Evolutionary conservation across 2,329 filamentous ascomycete genomes (phyloP).

Genomic region (Penicillium sp.): DNA sequence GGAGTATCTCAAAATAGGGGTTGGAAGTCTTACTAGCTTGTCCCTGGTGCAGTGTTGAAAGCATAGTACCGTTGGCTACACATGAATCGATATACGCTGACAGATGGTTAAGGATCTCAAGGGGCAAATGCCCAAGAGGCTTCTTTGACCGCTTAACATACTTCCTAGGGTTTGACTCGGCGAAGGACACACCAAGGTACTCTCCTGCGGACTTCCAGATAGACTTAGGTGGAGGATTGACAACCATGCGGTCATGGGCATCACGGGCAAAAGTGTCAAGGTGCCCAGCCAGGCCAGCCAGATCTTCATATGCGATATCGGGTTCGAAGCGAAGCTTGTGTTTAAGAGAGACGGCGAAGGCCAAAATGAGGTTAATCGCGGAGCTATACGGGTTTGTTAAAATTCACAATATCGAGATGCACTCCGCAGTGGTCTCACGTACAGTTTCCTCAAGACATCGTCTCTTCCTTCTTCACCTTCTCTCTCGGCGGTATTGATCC

Average conservation of each 20-base stretch:
- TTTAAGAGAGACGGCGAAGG: conserved; percentile 74
- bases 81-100: conserved; percentile 63
- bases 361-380: conserved; percentile 72
- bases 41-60: conserved; percentile 34
- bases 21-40: conserved; percentile 33
- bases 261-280: conserved; percentile 71
- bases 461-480: conserved; percentile 59
- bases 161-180: conserved; percentile 74
- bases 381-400: conserved; percentile 37
- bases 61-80: conserved; percentile 43
- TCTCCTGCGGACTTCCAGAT: conserved; percentile 65
- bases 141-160: conserved; percentile 68
- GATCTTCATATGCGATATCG: conserved; percentile 71
- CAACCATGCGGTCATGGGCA: conserved; percentile 46
- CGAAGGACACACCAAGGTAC: conserved; percentile 73
- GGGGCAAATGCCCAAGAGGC: conserved; percentile 76
- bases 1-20: background rate
- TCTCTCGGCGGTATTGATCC: conserved; percentile 70
- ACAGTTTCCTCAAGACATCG: conserved; percentile 66
- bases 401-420: background rate
- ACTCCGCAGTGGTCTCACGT: conserved; percentile 10
- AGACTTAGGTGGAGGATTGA: conserved; percentile 43
- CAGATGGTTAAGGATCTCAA: conserved; percentile 75
- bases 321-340: conserved; percentile 83
- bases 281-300: conserved; percentile 66